A percentile compares a stretch with the other conserved stretches of the same genome.
These are phyloP conservation scores for Papiliotrema laurentii DNA, from an alignment of 1,284 basidiomycete species.

Conservation along the genomic window DNA sequence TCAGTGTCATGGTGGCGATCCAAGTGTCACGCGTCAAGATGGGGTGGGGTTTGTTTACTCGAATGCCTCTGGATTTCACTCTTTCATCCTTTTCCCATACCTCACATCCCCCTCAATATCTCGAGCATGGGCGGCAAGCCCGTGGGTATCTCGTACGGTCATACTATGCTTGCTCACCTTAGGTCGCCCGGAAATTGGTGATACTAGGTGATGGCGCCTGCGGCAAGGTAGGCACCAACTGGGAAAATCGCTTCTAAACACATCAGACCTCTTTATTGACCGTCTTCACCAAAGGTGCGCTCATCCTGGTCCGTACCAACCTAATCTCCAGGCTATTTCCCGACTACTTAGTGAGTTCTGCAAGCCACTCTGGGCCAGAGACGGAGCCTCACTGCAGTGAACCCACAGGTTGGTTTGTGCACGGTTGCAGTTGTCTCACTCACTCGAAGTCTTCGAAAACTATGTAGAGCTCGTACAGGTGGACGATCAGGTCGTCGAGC, in stretches of 20 bases:
- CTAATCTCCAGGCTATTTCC: conserved; percentile 14
- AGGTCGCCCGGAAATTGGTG: conserved; percentile 65
- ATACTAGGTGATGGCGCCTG: conserved; percentile 91
- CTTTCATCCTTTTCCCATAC: too few species aligned
- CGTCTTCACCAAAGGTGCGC: conserved; percentile 45
- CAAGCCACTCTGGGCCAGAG: background rate
- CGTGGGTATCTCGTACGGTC: background rate
- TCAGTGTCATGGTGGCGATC: background rate
- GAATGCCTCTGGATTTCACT: too few species aligned
- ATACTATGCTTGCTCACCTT: conserved; percentile 1
- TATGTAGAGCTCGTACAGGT: conserved; percentile 81
- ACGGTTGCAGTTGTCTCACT: background rate
- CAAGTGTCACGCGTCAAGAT: too few species aligned
- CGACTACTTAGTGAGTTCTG: conserved; percentile 33
- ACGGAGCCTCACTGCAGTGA: conserved; percentile 58
- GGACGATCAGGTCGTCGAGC: conserved; percentile 76
- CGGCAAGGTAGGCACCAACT: conserved; percentile 54
- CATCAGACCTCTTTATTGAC: conserved; percentile 64
- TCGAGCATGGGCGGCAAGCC: conserved; percentile 7
- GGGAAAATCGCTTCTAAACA: conserved; percentile 36
- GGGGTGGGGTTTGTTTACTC: too few species aligned
- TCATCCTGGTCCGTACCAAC: background rate
- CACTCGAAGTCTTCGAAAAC: conserved; percentile 71
- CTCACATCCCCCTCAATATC: too few species aligned
- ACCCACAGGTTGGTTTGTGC: conserved; percentile 58